These are phyloP conservation scores for Saccharomycopsis fodiens DNA, from an alignment of 805 yeast species.

Conservation along the genomic window DNA sequence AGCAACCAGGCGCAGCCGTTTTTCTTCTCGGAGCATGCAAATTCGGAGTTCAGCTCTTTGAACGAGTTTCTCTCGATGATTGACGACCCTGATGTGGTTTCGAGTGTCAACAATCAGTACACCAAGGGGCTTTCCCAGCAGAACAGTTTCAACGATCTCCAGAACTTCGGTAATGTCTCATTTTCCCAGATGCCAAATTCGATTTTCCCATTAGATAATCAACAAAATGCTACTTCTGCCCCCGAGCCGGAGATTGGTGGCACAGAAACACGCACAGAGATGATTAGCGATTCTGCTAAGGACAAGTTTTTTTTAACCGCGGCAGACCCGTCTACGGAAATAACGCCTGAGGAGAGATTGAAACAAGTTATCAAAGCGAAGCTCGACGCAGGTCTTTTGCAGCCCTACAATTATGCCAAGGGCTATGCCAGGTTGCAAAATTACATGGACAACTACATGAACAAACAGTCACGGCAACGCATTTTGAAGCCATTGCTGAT, in stretches of 20 bases:
- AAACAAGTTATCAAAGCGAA: conserved; percentile 93
- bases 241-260: conserved; percentile 1
- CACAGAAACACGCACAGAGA: background rate
- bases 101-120: conserved; percentile 26
- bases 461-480: conserved; percentile 70
- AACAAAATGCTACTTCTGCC: conserved; percentile 1
- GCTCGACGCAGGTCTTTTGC: conserved; percentile 83
- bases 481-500: conserved; percentile 78
- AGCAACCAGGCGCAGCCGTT: conserved; percentile 54
- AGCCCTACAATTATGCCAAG: conserved; percentile 88
- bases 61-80: conserved; percentile 86
- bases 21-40: conserved; percentile 86
- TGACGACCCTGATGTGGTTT: conserved; percentile 72
- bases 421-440: conserved; percentile 86
- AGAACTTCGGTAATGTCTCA: background rate
- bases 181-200: background rate
- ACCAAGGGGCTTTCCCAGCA: conserved; percentile 3
- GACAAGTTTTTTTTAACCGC: conserved; percentile 94
- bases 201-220: background rate
- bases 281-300: conserved; percentile 59
- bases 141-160: conserved; percentile 24
- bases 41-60: conserved; percentile 83
- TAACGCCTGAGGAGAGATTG: conserved; percentile 87
- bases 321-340: conserved; percentile 92
- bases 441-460: conserved; percentile 92